A percentile compares a stretch with the other conserved stretches of the same genome.
phyloP scores from a whole-genome alignment of 2,329 filamentous ascomycete genomes.

The Colletotrichum musicola region DNA sequence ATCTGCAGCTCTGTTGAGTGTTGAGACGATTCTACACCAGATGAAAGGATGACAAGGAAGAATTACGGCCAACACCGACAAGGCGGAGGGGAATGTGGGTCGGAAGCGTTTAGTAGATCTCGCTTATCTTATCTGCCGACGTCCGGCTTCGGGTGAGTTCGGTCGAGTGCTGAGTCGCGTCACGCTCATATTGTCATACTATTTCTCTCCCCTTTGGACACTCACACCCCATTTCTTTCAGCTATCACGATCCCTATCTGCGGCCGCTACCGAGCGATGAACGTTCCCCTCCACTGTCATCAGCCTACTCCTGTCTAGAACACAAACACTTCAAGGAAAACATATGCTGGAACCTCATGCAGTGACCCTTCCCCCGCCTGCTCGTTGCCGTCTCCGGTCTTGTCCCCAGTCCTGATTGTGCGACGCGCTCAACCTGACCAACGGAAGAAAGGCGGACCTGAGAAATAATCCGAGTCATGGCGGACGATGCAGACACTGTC shows the following conservation, averaged over 20 bases:
- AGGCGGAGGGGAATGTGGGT: constrained; percentile 7
- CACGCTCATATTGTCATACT: not conserved
- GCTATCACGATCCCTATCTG: not conserved
- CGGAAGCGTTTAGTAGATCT: not conserved
- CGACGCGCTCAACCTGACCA: not conserved
- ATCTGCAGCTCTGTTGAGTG: not conserved
- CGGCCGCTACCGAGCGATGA: no score
- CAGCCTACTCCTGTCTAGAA: no score
- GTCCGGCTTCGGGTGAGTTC: constrained; percentile 16
- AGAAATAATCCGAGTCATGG: not conserved
- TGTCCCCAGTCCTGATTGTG: no score
- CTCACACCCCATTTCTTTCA: not conserved
- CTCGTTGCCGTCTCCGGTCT: not conserved
- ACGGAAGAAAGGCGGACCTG: not conserved
- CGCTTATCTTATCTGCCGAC: constrained; percentile 21
- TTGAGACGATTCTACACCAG: not conserved
- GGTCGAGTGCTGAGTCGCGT: constrained; percentile 21
- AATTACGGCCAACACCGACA: not conserved
- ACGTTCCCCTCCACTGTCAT: no score
- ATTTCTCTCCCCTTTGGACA: not conserved
- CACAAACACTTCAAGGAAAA: no score
- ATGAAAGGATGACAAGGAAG: not conserved
- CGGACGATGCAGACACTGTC: not conserved
- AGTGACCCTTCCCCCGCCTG: not conserved
- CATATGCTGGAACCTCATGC: not conserved